Evolutionary conservation across 2,329 filamentous ascomycete genomes (phyloP), one percentile per base, ranked within the genome.

Genomic region (Aspergillus bombycis): DNA sequence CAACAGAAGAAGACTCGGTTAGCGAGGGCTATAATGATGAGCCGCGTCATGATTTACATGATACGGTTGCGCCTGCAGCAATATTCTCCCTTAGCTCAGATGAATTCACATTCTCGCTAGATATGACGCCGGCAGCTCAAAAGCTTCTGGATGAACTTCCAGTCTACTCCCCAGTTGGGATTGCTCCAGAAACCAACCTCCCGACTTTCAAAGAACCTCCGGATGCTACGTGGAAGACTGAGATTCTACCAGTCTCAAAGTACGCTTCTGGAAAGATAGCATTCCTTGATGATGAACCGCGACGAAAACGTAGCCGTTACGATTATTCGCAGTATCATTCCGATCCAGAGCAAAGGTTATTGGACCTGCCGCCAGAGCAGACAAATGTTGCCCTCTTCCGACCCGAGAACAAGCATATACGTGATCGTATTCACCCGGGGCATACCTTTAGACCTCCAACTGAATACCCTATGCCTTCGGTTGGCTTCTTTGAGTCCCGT

Each of bases 401-500:
- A 66, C 89, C 92, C 0, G 92, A 96, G 64, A 94, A 96, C 81
- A 96, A 94, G 77, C 86, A 89, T 60, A 93, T 97, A 46, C 88
- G 94, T 62, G 94, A 98, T 74, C 87, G 95, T 19, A 86, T 99
- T 6, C 93, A 97, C 74, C 92, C 93, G 11, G 91, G 92, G 10
- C 94, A 97, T 76, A 92, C 94, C 66, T 98, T 99, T 82, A 86
- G 94, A 60, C 95, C 95, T 19, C 95, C 95, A 0, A 93, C 92
- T 0, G 94, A 98, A 75, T 90, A 93, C 74, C 86, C 88, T 0
- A 98, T 98, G 94, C 95, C 95, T 1, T 87, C 90, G 1, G 91
- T 94, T 69, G 88, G 86, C 58, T 99, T 98, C 79, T 98, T 96
- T 72, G 94, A 99, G 77, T 90, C 87, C 65, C 86, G 95, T 45